Conservation (phyloP, 805 yeast genomes). For the Metschnikowia baotianmanensis region DNA sequence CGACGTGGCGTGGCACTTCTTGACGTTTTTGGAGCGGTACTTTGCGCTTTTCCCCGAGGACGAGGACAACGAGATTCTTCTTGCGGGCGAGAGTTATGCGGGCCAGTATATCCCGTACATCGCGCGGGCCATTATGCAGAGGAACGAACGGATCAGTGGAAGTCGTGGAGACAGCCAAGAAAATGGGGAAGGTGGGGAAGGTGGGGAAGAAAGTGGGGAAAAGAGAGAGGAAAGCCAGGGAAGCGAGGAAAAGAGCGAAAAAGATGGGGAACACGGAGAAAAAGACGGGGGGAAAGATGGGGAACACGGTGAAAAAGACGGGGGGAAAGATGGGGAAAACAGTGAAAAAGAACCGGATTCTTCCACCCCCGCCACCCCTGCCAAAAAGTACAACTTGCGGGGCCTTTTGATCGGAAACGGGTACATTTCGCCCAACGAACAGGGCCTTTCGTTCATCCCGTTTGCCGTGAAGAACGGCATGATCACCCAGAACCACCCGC, state of each 20-base stretch:
- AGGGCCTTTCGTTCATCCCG: conserved; percentile 77
- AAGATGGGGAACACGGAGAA: no score
- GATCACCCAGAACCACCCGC: conserved; percentile 40
- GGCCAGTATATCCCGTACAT: conserved; percentile 95
- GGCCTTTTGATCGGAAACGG: conserved; percentile 88
- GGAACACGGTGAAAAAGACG: no score
- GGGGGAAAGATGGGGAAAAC: no score
- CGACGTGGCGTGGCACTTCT: conserved; percentile 60
- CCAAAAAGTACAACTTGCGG: conserved; percentile 47
- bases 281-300: no score
- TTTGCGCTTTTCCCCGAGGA: conserved; percentile 74
- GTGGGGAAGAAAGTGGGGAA: no score
- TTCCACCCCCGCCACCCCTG: no score
- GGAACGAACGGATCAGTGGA: conserved; percentile 30
- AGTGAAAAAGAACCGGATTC: no score
- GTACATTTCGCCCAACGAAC: conserved; percentile 87
- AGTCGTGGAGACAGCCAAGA: no score
- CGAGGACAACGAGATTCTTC: conserved; percentile 54
- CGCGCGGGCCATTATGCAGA: conserved; percentile 57
- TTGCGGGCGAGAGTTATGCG: conserved; percentile 96
- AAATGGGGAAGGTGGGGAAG: no score
- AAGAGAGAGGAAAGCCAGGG: no score
- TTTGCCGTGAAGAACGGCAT: conserved; percentile 61
- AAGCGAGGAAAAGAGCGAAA: no score
- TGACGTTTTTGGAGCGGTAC: conserved; percentile 64